Evolutionary conservation across 805 yeast species (phyloP).

Genomic region (Candida railenensis): DNA sequence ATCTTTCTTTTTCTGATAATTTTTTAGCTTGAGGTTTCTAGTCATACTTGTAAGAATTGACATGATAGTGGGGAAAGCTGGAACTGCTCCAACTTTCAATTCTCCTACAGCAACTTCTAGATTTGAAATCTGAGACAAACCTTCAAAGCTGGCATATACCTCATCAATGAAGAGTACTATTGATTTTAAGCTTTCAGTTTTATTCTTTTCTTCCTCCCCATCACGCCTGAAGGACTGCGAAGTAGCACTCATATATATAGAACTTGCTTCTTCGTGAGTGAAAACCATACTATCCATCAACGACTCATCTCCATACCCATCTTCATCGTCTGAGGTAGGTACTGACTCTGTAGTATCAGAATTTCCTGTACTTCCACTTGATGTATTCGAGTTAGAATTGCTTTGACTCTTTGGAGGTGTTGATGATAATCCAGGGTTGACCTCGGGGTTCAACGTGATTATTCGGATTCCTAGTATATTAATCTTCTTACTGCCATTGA

Average conservation of each 20-base stretch:
- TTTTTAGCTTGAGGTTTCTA: conserved; percentile 31
- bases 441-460: conserved; percentile 39
- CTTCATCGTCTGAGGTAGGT: conserved; percentile 15
- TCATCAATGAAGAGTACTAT: conserved; percentile 32
- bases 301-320: conserved; percentile 41
- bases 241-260: conserved; percentile 81
- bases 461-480: conserved; percentile 39
- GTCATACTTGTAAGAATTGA: conserved; percentile 38
- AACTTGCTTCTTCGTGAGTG: conserved; percentile 66
- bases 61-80: conserved; percentile 38
- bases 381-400: conserved; percentile 4
- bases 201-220: not conserved
- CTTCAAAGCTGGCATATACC: conserved; percentile 47
- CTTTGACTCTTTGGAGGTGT: not conserved
- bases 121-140: conserved; percentile 34
- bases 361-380: conserved; percentile 1
- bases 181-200: conserved; percentile 11
- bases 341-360: conserved; percentile 4
- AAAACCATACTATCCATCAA: conserved; percentile 59
- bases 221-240: conserved; percentile 42
- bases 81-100: conserved; percentile 43
- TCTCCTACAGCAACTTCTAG: conserved; percentile 38
- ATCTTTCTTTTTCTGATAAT: conserved; percentile 25
- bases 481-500: conserved; percentile 47
- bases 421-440: conserved; percentile 23